Conservation (phyloP, 2,329 filamentous ascomycete species). For the Penicillium sp. region DNA sequence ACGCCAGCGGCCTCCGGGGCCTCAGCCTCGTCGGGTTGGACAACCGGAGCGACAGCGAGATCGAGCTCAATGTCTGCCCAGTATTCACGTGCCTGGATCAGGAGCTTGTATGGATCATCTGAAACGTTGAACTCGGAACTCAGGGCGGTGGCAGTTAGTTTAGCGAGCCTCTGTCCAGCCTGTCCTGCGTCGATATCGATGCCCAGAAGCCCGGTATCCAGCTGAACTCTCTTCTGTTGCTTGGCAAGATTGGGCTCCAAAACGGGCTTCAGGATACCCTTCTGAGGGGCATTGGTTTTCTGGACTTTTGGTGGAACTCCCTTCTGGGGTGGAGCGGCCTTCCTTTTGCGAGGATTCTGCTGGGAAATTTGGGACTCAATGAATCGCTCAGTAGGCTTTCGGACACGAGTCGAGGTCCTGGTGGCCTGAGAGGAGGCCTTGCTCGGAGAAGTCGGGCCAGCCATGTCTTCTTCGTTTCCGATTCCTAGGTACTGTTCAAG, state of each 20-base stretch:
- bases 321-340: not conserved
- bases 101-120: conserved; percentile 4
- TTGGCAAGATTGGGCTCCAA: not conserved
- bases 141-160: conserved; percentile 7
- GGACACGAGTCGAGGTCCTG: conserved; percentile 24
- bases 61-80: not conserved
- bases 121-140: conserved; percentile 10
- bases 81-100: conserved; percentile 2
- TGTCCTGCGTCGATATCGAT: conserved; percentile 6
- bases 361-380: conserved; percentile 24
- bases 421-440: conserved; percentile 15
- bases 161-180: conserved; percentile 9
- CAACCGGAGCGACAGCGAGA: not conserved
- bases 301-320: not conserved
- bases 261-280: not conserved
- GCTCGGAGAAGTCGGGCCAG: conserved; percentile 13
- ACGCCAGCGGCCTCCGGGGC: not conserved
- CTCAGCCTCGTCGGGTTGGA: not conserved
- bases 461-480: conserved; percentile 8
- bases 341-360: conserved; percentile 11
- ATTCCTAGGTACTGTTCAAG: conserved; percentile 15
- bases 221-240: conserved; percentile 2
- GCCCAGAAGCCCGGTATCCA: not conserved
- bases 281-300: not conserved
- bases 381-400: conserved; percentile 23